Base-by-base conservation (phyloP, 2,329 filamentous ascomycete species). In the Penicillium sclerotigenum region DNA sequence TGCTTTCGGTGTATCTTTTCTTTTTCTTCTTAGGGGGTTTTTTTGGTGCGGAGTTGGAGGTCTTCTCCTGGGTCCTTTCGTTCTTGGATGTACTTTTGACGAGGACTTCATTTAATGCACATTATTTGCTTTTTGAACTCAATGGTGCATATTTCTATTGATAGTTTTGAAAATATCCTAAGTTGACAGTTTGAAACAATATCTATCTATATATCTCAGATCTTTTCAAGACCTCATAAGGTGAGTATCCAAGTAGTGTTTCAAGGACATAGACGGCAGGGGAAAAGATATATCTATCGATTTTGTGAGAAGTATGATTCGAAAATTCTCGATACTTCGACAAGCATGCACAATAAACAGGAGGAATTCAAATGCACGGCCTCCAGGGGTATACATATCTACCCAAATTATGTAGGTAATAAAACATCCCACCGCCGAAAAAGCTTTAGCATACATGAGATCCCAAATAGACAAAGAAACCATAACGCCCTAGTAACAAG, bases 311-410 rank as follows among this genome's bases (percentile, higher is more conserved):
- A 22, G n/a, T 14, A 47, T 10, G 6, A 26, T n/a, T 36, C 16
- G 1, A 40, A 38, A 16, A 2, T 10, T n/a, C 28, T 42, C 14
- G 4, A 7, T 40, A 26, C 2, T 47, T 34, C 22, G 31, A 47
- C 18, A 43, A 11, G 5, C 16, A 54, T 54, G 18, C 22, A 34
- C 28, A 40, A 33, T 29, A n/a, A 26, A 31, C 16, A 49, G 13
- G 5, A 6, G 26, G 26, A 57, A 46, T 51, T 48, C 37, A 36
- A 59, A 62, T 60, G 61, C 59, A 61, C 41, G 53, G 50, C 45
- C 34, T 43, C 36, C 55, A 38, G 34, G 34, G 43, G 42, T 47
- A 54, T 52, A 55, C 47, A 51, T 54, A 56, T 33, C 28, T 58
- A 43, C 47, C 52, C 40, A 46, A 52, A 38, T 40, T 45, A 33